A percentile compares a stretch with the other conserved stretches of the same genome.
Evolutionary conservation across 2,329 filamentous ascomycete species (phyloP).

Genomic region (Paraphoma chrysanthemicola): DNA sequence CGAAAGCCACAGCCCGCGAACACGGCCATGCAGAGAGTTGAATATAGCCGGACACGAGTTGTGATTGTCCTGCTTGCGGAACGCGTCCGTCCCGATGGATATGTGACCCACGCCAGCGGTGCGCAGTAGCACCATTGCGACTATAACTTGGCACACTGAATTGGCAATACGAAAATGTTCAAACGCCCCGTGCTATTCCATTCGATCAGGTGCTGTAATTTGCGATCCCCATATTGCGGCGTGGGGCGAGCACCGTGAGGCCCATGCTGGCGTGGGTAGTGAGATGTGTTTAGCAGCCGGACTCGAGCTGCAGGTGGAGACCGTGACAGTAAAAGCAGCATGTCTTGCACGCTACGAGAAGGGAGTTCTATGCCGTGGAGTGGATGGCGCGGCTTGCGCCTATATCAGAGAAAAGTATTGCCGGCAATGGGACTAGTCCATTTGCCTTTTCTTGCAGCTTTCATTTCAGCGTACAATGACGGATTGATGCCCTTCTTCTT

Average conservation of each 20-base stretch:
- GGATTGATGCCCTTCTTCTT: slow-evolving; percentile 58
- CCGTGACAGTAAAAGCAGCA: slow-evolving; percentile 7
- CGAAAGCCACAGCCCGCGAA: background rate
- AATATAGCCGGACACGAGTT: background rate
- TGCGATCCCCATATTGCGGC: slow-evolving; percentile 3
- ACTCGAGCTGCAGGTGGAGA: background rate
- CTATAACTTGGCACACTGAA: background rate
- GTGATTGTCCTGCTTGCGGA: background rate
- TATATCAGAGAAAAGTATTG: slow-evolving; percentile 38
- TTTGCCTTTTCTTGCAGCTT: slow-evolving; percentile 51
- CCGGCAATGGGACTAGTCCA: slow-evolving; percentile 45
- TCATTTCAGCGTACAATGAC: slow-evolving; percentile 56
- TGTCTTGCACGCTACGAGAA: background rate
- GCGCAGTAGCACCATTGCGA: slow-evolving; percentile 6
- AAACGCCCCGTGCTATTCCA: background rate
- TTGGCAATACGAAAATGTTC: background rate
- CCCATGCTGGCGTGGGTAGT: background rate
- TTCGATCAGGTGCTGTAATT: slow-evolving; percentile 3
- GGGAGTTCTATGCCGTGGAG: background rate
- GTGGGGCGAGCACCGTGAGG: slow-evolving; percentile 3
- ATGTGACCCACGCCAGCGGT: background rate
- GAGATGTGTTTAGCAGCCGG: background rate
- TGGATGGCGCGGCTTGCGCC: background rate
- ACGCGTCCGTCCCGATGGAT: background rate
- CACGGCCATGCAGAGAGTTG: background rate